Conservation (phyloP, 2,329 filamentous ascomycete species). For the Dactylellina parvicollis region DNA sequence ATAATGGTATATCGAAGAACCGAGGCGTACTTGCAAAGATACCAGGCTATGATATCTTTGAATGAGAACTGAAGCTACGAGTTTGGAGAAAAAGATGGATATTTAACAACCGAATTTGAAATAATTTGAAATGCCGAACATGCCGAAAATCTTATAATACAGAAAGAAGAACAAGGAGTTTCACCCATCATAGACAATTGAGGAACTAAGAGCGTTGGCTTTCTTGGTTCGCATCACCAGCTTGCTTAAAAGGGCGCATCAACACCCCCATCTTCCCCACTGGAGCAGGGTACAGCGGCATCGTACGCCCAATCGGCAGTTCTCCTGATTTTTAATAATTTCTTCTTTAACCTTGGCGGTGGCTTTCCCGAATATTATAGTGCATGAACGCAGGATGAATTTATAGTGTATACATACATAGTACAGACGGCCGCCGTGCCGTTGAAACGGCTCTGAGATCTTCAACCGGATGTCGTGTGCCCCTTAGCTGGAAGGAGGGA, state of each 20-base stretch:
- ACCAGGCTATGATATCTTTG: too few relatives aligned
- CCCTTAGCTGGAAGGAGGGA: conserved; percentile 20
- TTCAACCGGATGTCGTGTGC: conserved; percentile 31
- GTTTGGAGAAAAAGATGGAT: too few relatives aligned
- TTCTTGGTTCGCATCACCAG: not conserved
- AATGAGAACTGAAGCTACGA: too few relatives aligned
- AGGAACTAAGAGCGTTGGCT: too few relatives aligned
- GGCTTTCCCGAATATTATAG: not conserved
- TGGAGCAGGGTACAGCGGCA: not conserved
- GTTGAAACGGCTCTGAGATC: conserved; percentile 18
- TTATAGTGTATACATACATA: not conserved
- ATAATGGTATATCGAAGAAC: too few relatives aligned
- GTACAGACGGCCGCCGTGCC: not conserved
- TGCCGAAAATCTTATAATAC: too few relatives aligned
- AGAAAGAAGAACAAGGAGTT: too few relatives aligned
- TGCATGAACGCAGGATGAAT: not conserved
- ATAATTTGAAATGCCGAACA: too few relatives aligned
- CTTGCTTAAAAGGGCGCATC: not conserved
- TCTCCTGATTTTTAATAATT: conserved; percentile 6
- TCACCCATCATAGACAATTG: too few relatives aligned
- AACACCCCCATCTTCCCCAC: not conserved
- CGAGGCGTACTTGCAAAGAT: too few relatives aligned
- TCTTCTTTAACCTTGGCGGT: not conserved
- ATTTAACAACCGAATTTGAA: too few relatives aligned
- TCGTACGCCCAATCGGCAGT: conserved; percentile 1